A percentile compares a stretch with the other conserved stretches of the same genome.
Evolutionary conservation across 2,329 filamentous ascomycete genomes (phyloP).

Genomic region (Gliomastix tumulicola): DNA sequence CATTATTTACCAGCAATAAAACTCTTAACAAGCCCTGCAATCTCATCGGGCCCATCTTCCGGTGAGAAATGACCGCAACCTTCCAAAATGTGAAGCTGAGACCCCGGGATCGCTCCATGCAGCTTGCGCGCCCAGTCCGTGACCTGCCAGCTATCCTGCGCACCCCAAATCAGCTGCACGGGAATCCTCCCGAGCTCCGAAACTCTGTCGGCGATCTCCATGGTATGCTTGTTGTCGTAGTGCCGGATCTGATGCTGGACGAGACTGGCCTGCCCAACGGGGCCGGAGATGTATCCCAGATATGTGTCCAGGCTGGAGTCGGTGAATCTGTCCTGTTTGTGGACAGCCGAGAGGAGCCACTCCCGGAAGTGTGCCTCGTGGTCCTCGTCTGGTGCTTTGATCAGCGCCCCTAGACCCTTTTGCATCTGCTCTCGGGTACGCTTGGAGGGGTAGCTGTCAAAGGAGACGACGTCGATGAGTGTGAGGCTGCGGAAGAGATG

Average conservation of each 20-base stretch:
- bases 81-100: slow-evolving; percentile 15
- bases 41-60: slow-evolving; percentile 17
- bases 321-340: slow-evolving; percentile 8
- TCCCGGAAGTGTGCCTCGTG: slow-evolving; percentile 17
- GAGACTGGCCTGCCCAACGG: slow-evolving; percentile 20
- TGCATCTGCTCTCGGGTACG: slow-evolving; percentile 20
- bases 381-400: slow-evolving; percentile 9
- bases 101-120: slow-evolving; percentile 18
- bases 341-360: slow-evolving; percentile 15
- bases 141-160: slow-evolving; percentile 20
- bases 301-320: slow-evolving; percentile 14
- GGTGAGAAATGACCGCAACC: slow-evolving; percentile 19
- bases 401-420: slow-evolving; percentile 16
- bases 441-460: slow-evolving; percentile 23
- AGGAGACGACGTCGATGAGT: slow-evolving; percentile 20
- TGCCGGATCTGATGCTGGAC: slow-evolving; percentile 23
- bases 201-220: slow-evolving; percentile 16
- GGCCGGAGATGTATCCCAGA: slow-evolving; percentile 20
- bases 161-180: slow-evolving; percentile 18
- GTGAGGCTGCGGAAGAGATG: slow-evolving; percentile 15
- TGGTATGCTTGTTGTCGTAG: slow-evolving; percentile 22
- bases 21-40: too few relatives aligned
- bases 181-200: slow-evolving; percentile 10
- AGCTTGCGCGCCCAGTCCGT: slow-evolving; percentile 21
- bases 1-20: too few relatives aligned